Conservation (phyloP, 2,329 filamentous ascomycete species). For the Ceratocystis eucalypticola region DNA sequence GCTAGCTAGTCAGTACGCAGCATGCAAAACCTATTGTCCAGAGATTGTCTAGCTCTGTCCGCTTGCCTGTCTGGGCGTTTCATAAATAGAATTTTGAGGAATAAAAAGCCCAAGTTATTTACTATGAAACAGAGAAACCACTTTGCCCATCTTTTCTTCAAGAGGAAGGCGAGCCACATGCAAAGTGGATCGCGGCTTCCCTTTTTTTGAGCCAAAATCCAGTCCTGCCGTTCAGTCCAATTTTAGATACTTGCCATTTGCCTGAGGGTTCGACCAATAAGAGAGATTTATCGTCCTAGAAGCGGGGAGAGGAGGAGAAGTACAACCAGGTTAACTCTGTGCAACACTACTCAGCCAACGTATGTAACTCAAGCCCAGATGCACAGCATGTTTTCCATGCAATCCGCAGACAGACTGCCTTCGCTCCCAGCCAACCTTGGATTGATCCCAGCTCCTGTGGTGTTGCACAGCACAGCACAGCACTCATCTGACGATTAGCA, state of each 20-base stretch:
- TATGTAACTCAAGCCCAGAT: neutral
- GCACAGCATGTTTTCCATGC: neutral
- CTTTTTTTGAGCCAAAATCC: neutral
- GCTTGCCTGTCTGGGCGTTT: neutral
- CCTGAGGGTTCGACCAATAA: neutral
- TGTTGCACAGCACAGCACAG: neutral
- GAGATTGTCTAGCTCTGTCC: neutral
- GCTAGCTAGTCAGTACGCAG: no score
- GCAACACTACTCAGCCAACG: neutral
- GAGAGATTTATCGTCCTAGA: neutral
- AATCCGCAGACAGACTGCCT: neutral
- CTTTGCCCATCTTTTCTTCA: slow-evolving; percentile 8
- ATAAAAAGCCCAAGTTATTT: neutral
- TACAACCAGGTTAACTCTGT: neutral
- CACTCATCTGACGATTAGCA: no score
- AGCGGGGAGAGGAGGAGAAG: neutral
- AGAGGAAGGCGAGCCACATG: neutral
- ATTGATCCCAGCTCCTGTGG: neutral
- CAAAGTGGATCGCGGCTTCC: neutral
- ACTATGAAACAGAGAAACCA: slow-evolving; percentile 1
- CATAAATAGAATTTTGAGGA: no score
- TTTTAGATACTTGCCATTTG: neutral
- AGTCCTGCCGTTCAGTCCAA: neutral
- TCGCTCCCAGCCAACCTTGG: neutral
- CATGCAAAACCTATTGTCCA: no score